Base-by-base conservation (phyloP, 1,284 basidiomycete species). In the Hypsizygus ulmarius region DNA sequence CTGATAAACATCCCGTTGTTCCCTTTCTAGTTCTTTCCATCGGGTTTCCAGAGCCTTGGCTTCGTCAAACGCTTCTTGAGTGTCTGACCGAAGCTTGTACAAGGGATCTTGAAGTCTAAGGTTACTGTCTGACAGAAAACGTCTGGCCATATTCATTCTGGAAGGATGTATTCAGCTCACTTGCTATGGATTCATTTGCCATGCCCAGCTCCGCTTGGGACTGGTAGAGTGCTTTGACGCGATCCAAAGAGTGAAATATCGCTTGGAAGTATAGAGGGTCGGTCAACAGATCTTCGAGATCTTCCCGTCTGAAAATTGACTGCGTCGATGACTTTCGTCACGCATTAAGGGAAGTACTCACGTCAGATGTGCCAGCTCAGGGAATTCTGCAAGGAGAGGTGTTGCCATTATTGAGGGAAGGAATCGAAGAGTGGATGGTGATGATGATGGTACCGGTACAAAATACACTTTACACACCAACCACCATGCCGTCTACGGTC, bases 181-280 rank as follows among this genome's bases (percentile, higher is more conserved):
- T 77, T 3, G 92, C 91, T 34, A 95, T 82, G 8, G 82, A 77
- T 57, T 93, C 87, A 59, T 96, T 96, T 28, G 90, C 88, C 59
- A 78, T 72, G 4, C 90, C 85, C 0, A 95, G 75, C 51, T 89
- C 85, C 15, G 84, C 73, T 55, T 93, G 87, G 1, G 83, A 80
- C 53, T 81, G 77, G 50, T 92, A 85, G 50, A 93, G 69, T 10
- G 78, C 74, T 60, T 85, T 83, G 34, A 94, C 90, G 37, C 78
- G 75, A 1, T 82, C 73, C 7, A 95, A 68, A 1, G 88, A 82
- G 64, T 93, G 85, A 57, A 96, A 87, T 51, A 90, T 75, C 4
- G 93, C 89, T 64, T 95, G 88, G 55, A 94, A 93, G 64, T 93
- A 93, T 14, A 75, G 71, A 1, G 85, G 86, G 59, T 95, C 90